Evolutionary conservation across 2,329 filamentous ascomycete species (phyloP).

Genomic region (Alternaria consortialis): DNA sequence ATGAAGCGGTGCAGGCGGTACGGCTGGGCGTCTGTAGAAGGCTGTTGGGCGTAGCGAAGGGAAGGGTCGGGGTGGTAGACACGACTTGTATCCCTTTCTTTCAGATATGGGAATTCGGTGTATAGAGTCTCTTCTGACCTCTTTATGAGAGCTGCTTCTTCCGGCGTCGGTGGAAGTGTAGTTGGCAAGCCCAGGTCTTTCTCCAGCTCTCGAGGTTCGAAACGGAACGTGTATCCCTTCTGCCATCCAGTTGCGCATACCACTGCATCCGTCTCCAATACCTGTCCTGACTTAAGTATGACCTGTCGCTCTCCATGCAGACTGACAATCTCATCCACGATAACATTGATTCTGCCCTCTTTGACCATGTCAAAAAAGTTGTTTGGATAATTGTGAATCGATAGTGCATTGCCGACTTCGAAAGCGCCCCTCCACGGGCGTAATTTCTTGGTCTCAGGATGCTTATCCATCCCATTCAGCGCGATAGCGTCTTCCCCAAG

Average conservation of each 20-base stretch:
- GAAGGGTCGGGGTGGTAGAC: conserved; percentile 30
- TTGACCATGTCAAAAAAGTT: conserved; percentile 67
- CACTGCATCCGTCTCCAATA: conserved; percentile 60
- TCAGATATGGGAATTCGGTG: conserved; percentile 26
- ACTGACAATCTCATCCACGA: conserved; percentile 63
- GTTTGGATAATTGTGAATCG: conserved; percentile 68
- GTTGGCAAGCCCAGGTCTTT: conserved; percentile 59
- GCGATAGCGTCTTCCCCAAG: conserved; percentile 63
- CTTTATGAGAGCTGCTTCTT: conserved; percentile 50
- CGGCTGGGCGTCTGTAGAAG: conserved; percentile 26
- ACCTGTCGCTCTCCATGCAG: conserved; percentile 57
- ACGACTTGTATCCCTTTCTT: conserved; percentile 26
- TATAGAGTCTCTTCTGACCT: conserved; percentile 26
- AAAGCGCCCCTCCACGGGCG: conserved; percentile 55
- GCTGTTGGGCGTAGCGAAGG: conserved; percentile 22
- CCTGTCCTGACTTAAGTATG: conserved; percentile 58
- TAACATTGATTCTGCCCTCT: conserved; percentile 62
- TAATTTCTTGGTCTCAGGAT: conserved; percentile 54
- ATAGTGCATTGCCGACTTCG: conserved; percentile 66
- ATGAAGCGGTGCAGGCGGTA: conserved; percentile 57
- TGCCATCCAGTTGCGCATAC: conserved; percentile 68
- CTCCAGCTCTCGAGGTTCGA: conserved; percentile 55
- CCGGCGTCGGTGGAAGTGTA: conserved; percentile 32
- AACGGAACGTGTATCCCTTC: conserved; percentile 60
- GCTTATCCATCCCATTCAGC: conserved; percentile 56